phyloP scores from a whole-genome alignment of 2,329 filamentous ascomycete species.

The Emericellopsis cladophorae region DNA sequence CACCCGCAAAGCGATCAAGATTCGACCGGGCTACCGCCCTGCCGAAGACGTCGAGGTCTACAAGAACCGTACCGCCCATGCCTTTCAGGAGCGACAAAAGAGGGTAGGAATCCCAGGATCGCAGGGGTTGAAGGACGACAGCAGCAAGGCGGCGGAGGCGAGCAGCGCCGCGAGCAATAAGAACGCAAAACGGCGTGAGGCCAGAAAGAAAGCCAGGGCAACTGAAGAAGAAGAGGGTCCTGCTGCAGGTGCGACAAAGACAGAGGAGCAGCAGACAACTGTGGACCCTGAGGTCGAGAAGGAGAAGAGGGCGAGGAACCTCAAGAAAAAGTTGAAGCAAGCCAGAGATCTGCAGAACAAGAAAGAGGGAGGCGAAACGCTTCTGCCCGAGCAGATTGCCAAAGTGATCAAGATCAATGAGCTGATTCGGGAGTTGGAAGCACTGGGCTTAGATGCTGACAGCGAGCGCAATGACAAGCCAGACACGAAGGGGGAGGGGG shows the following conservation, averaged over 20 bases:
- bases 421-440: constrained; percentile 75
- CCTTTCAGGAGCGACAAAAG: constrained; percentile 62
- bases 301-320: constrained; percentile 83
- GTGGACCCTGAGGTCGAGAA: constrained; percentile 62
- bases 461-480: constrained; percentile 40
- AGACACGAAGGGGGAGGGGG: constrained; percentile 1
- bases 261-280: constrained; percentile 7
- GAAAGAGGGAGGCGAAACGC: constrained; percentile 71
- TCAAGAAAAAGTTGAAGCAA: constrained; percentile 92
- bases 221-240: constrained; percentile 51
- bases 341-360: constrained; percentile 82
- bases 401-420: constrained; percentile 98
- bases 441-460: constrained; percentile 71
- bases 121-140: constrained; percentile 39
- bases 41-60: constrained; percentile 95
- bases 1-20: constrained; percentile 86
- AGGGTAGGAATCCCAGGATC: constrained; percentile 61
- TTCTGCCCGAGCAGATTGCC: constrained; percentile 89
- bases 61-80: constrained; percentile 81
- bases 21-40: constrained; percentile 84
- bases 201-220: constrained; percentile 40
- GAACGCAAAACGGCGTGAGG: constrained; percentile 65
- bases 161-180: constrained; percentile 50
- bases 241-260: constrained; percentile 24
- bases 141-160: constrained; percentile 5